Evolutionary conservation across 192 early-diverging fungal genomes (phyloP).

Genomic region (Coemansia sp.): DNA sequence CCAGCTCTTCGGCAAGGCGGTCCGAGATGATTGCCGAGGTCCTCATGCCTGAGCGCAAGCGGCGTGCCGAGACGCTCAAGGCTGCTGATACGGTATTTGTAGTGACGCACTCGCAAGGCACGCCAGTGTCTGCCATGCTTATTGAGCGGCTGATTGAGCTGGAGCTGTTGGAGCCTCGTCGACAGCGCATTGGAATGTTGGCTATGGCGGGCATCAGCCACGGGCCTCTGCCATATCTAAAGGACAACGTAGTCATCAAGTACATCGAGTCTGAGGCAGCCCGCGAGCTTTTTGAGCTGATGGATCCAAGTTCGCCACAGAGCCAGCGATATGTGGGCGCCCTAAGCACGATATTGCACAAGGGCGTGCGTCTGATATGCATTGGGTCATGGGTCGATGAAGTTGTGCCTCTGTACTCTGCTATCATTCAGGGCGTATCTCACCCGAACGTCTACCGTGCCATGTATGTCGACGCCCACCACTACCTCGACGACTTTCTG

Average conservation of each 20-base stretch:
- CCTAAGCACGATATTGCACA: slow-evolving; percentile 64
- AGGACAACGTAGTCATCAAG: slow-evolving; percentile 80
- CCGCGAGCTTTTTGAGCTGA: slow-evolving; percentile 92
- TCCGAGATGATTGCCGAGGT: slow-evolving; percentile 30
- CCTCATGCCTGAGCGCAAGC: slow-evolving; percentile 36
- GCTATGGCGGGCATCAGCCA: slow-evolving; percentile 95
- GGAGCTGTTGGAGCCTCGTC: slow-evolving; percentile 61
- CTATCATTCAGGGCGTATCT: slow-evolving; percentile 63
- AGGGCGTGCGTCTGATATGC: slow-evolving; percentile 73
- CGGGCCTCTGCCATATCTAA: slow-evolving; percentile 83
- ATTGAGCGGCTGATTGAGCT: slow-evolving; percentile 72
- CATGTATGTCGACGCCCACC: slow-evolving; percentile 84
- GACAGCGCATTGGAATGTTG: slow-evolving; percentile 76
- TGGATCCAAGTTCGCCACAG: slow-evolving; percentile 72
- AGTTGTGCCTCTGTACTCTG: slow-evolving; percentile 90
- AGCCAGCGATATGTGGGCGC: slow-evolving; percentile 72
- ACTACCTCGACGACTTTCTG: slow-evolving; percentile 84
- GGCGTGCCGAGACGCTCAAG: slow-evolving; percentile 32
- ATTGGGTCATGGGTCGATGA: slow-evolving; percentile 94
- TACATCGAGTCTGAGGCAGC: slow-evolving; percentile 90
- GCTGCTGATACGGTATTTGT: slow-evolving; percentile 77
- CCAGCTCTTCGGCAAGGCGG: slow-evolving; percentile 23
- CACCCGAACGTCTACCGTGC: slow-evolving; percentile 88
- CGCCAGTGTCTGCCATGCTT: slow-evolving; percentile 81
- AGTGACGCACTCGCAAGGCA: slow-evolving; percentile 93